Evolutionary conservation across 2,329 filamentous ascomycete species (phyloP).

Genomic region (Calonectria montana): DNA sequence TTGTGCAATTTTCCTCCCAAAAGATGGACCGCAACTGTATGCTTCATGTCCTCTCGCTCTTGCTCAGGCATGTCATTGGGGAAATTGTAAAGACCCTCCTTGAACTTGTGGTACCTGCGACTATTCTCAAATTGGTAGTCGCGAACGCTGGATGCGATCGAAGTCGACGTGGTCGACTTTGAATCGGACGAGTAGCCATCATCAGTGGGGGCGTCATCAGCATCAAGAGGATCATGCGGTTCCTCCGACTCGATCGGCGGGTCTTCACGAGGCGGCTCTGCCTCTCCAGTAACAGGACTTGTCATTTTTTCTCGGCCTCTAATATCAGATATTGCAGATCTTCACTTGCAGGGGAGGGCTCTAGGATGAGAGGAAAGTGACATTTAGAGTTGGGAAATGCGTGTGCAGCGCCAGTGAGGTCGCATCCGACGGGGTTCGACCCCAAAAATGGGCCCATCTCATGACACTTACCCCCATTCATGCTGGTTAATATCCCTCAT

Average conservation of each 20-base stretch:
- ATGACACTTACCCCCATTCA: background rate
- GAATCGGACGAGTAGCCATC: conserved; percentile 31
- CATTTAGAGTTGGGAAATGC: background rate
- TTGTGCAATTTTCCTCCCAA: conserved; percentile 53
- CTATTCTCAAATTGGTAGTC: conserved; percentile 57
- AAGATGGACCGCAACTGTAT: conserved; percentile 51
- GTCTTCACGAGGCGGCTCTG: conserved; percentile 21
- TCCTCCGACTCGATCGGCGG: conserved; percentile 25
- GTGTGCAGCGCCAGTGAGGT: background rate
- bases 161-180: conserved; percentile 29
- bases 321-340: background rate
- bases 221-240: conserved; percentile 4
- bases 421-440: background rate
- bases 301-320: conserved; percentile 1
- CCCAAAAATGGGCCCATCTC: conserved; percentile 15
- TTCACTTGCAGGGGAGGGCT: background rate
- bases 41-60: conserved; percentile 56
- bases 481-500: conserved; percentile 1
- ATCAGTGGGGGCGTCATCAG: conserved; percentile 20
- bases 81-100: conserved; percentile 52
- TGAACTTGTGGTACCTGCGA: conserved; percentile 55
- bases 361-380: background rate
- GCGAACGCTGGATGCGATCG: conserved; percentile 46
- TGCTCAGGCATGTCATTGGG: conserved; percentile 59
- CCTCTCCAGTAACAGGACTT: background rate